Conservation (phyloP, 257 asterid species). For the Solanum microdontum region DNA sequence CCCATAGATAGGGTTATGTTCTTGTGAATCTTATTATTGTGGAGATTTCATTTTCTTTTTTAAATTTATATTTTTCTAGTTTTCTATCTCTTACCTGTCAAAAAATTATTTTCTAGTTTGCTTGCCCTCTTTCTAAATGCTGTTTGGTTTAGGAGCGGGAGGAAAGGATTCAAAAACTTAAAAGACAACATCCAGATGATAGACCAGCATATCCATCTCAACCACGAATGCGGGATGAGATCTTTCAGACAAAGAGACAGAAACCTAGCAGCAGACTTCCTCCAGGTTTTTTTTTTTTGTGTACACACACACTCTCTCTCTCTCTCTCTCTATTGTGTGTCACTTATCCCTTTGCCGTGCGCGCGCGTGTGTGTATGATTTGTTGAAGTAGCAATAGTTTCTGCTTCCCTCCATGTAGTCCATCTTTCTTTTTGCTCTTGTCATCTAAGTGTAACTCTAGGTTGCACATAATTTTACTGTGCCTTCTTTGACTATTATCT, state of each 20-base stretch:
- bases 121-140: not conserved
- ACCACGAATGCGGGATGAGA: constrained; percentile 39
- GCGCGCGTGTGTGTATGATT: not conserved
- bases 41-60: not conserved
- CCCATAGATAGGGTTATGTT: not conserved
- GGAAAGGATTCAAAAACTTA: constrained; percentile 61
- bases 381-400: not conserved
- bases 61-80: not conserved
- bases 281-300: constrained; percentile 45
- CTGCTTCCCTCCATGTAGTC: not conserved
- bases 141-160: constrained; percentile 71
- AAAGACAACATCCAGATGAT: constrained; percentile 59
- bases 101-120: not conserved
- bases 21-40: not conserved
- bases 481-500: not conserved
- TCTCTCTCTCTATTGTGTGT: not conserved
- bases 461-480: not conserved
- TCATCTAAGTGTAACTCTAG: not conserved
- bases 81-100: not conserved
- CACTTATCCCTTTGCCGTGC: not conserved
- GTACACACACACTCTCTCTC: not conserved
- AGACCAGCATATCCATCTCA: constrained; percentile 48
- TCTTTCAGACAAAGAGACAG: constrained; percentile 50
- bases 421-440: not conserved
- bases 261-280: constrained; percentile 63